These are phyloP conservation scores for Fusarium chuoi DNA, from an alignment of 2,329 filamentous ascomycete species.

Conservation along the genomic window DNA sequence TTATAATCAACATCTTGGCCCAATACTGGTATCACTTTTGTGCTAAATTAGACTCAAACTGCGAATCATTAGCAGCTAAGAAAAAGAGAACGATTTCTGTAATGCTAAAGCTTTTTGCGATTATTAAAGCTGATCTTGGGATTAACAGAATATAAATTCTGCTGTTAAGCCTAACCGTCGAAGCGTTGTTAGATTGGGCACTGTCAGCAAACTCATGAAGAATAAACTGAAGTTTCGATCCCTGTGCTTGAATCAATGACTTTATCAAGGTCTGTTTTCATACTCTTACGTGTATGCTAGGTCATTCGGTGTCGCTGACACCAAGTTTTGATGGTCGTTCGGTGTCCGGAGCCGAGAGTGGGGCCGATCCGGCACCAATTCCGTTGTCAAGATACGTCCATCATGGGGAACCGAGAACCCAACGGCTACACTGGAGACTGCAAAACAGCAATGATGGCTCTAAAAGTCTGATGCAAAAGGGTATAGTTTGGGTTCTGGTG, in stretches of 20 bases:
- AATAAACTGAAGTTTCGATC: fast-evolving
- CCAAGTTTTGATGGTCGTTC: background rate
- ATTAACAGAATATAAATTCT: too few relatives aligned
- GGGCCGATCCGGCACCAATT: background rate
- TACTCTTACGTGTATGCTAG: background rate
- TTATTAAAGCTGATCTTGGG: too few relatives aligned
- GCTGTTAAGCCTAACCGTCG: too few relatives aligned
- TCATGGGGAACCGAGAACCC: background rate
- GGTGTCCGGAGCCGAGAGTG: background rate
- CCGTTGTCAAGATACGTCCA: background rate
- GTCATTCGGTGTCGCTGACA: background rate
- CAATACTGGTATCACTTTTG: too few relatives aligned
- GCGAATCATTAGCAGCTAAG: too few relatives aligned
- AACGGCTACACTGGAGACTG: background rate
- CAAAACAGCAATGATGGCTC: background rate
- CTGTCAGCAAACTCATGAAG: background rate
- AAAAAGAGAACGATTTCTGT: too few relatives aligned
- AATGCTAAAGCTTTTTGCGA: too few relatives aligned
- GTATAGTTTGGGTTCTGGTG: fast-evolving
- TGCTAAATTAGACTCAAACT: too few relatives aligned
- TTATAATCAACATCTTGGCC: too few relatives aligned
- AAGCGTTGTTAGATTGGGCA: too few relatives aligned
- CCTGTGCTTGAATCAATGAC: fast-evolving
- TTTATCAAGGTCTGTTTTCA: too few relatives aligned
- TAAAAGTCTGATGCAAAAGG: background rate